Base-by-base conservation (phyloP, 2,329 filamentous ascomycete genomes). In the Hirsutella minnesotensis region DNA sequence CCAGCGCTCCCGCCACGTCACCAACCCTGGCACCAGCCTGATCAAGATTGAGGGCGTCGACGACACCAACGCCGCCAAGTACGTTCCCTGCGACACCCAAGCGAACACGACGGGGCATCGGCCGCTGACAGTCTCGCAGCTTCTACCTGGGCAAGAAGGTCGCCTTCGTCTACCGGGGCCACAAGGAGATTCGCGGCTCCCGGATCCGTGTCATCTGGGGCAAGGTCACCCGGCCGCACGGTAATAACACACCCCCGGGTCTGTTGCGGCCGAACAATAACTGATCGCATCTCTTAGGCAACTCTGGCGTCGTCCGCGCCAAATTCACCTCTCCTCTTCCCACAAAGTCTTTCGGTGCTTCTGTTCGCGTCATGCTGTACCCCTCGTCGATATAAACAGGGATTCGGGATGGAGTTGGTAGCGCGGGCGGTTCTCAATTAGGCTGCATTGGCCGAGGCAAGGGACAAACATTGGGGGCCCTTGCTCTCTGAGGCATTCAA, bases 141-240 rank as follows among this genome's bases (percentile, higher is more conserved):
- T 95, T 95, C 85, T 98, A 98, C 77, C 77, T 87, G 56, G 92
- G 92, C 74, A 98, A 98, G 85, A 89, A 89, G 76, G 81, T 96
- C 68, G 92, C 92, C 68, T 98, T 88, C 72, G 88, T 98, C 72
- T 98, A 96, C 81, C 87, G 89, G 66, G 90, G 83, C 60, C 82
- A 86, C 72, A 89, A 82, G 73, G 87, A 95, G 77, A 79, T 95
- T 65, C 86, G 90, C 63, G 92, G 92, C 67, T 90, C 88, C 69
- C 96, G 96, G 83, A 94, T 96, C 74, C 82, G 90, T 65, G 84
- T 96, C 60, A 95, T 96, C 77, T 96, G 89, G 88, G 90, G 90
- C 77, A 95, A 95, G 79, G 83, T 96, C 67, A 94, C 87, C 67
- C 78, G 88, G 65, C 83, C 88, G 67, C 90, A 96, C 74, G 90